Evolutionary conservation across 805 yeast genomes (phyloP), one percentile per base, ranked within the genome.

Genomic region (Soucietia sequanensis): DNA sequence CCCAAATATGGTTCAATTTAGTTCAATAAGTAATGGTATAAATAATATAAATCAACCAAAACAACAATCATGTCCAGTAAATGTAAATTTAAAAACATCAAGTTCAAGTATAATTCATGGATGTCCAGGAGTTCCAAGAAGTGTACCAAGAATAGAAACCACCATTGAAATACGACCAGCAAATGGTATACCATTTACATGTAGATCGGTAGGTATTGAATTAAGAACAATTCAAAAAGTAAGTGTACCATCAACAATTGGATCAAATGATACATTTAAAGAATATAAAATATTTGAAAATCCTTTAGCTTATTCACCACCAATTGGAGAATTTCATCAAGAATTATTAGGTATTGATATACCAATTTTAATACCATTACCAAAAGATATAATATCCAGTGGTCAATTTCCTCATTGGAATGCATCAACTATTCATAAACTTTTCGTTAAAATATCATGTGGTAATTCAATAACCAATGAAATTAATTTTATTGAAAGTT

Each of bases 81-180:
- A 54, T 15, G 61, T 56, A 7, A 44, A 58, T 41, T 47, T 80
- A 31, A 74, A 72, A 34, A 75, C 82, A 3, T 68, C 78, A 24
- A 74, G 72, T 30, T 62, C 66, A 19, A 65, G 77, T n/a, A 59
- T 76, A 0, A 76, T 81, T 2, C 60, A 70, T 32, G 88, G 88
- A 3, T 78, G 84, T 55, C 86, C 87, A 0, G 88, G 88, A 0
- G 77, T 81, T 1, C 77, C 81, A 1, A 70, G 78, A 33, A 78
- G 72, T 28, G 50, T 67, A 19, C 86, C 87, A 2, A 67, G 84
- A 19, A 60, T 80, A 3, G 78, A 78, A 35, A 78, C 84, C 6
- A 72, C 68, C 17, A 49, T 81, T 11, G 76, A 78, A 42, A 52
- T 80, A 12, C 61, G 85, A 35, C 72, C 82, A 1, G 62, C 62